Evolutionary conservation across 2,329 filamentous ascomycete genomes (phyloP), one percentile per base, ranked within the genome.

Genomic region (Nothomitra cinnamomea): DNA sequence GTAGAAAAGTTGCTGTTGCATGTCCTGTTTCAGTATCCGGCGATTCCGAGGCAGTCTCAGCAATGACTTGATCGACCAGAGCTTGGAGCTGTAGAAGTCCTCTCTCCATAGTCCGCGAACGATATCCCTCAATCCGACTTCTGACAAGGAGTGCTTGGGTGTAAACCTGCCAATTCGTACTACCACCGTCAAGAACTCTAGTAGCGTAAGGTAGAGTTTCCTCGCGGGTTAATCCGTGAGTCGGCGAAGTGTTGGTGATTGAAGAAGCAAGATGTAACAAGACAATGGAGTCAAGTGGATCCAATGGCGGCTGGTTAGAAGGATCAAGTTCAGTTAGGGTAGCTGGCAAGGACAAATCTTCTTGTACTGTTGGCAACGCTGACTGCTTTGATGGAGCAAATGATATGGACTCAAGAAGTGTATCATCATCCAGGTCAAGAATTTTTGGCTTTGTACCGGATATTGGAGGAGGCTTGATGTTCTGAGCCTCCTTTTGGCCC

Each of bases 161-260:
- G 64, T 96, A 96, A 35, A 95, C 83, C 65, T 96, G 92, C 92
- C 92, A 98, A 66, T 96, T 98, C 0, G 87, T 90, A 47, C 85
- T 85, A 60, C 90, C 89, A 56, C 92, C 88, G 7, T 85, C 78
- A 1, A 98, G 74, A 0, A 96, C 92, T 41, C 92, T 80, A 1
- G 82, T 83, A 0, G 92, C 92, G 64, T 90, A 98, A 0, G 92
- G 92, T 1, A 94, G 69, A 3, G 94, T 90, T 64, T 96, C 87
- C 67, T 96, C 89, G n/a, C 88, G 77, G 0, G 89, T 96, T 0
- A 98, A 72, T 0, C 85, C 83, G 64, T 96, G 84, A 1, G 80
- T 74, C 0, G 92, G 88, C 0, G 88, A 84, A 0, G 86, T 88
- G 62, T 96, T 95, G 57, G 85, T 94, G 56, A 96, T 80, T 0